Evolutionary conservation across 2,329 filamentous ascomycete genomes (phyloP).

Genomic region (Aspergillus sp.): DNA sequence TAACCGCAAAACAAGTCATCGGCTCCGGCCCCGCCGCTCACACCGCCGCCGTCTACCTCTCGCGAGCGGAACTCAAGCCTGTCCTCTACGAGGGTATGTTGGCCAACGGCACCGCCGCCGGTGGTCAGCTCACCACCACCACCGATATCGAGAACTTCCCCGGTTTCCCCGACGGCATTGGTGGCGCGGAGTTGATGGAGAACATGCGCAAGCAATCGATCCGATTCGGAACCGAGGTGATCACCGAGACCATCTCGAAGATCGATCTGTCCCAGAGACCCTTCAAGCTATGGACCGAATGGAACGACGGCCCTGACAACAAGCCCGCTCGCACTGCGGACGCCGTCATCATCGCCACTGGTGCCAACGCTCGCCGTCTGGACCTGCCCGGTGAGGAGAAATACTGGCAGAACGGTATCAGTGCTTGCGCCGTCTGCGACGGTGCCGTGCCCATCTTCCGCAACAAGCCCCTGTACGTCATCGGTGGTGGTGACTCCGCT

Average conservation of each 20-base stretch:
- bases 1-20: slow-evolving; percentile 52
- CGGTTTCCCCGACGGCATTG: slow-evolving; percentile 86
- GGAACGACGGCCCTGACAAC: slow-evolving; percentile 69
- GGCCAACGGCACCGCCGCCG: slow-evolving; percentile 92
- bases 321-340: slow-evolving; percentile 79
- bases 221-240: slow-evolving; percentile 87
- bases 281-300: slow-evolving; percentile 93
- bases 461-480: slow-evolving; percentile 92
- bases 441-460: slow-evolving; percentile 96
- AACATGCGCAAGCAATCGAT: slow-evolving; percentile 89
- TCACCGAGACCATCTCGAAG: slow-evolving; percentile 87
- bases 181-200: slow-evolving; percentile 89
- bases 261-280: slow-evolving; percentile 81
- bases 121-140: slow-evolving; percentile 95
- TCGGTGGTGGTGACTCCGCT: slow-evolving; percentile 93
- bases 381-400: slow-evolving; percentile 83
- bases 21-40: slow-evolving; percentile 97
- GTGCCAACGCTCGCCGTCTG: slow-evolving; percentile 84
- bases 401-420: slow-evolving; percentile 97
- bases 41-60: slow-evolving; percentile 94
- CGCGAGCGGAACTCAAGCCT: slow-evolving; percentile 89
- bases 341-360: slow-evolving; percentile 89
- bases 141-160: slow-evolving; percentile 99
- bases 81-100: slow-evolving; percentile 98
- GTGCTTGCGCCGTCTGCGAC: slow-evolving; percentile 95